Evolutionary conservation across 192 early-diverging fungal species (phyloP).

Genomic region (Anaeromyces robustus): DNA sequence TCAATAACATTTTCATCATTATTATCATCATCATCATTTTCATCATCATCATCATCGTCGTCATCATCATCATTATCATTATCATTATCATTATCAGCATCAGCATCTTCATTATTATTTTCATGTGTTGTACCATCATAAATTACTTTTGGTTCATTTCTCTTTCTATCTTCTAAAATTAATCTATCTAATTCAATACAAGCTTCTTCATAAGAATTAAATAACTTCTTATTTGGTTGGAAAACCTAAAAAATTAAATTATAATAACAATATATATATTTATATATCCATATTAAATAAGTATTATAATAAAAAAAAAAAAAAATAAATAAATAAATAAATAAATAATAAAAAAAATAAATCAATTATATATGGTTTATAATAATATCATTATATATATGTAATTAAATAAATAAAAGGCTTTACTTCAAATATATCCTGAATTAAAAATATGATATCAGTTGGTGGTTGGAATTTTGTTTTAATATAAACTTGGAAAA

Average conservation of each 20-base stretch:
- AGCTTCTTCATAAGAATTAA: constrained; percentile 66
- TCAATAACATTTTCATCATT: constrained; percentile 15
- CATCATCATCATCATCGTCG: not conserved
- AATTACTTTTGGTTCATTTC: constrained; percentile 2
- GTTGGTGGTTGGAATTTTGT: not conserved
- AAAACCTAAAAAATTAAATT: constrained; percentile 13
- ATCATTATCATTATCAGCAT: constrained; percentile 8
- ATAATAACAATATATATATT: no score
- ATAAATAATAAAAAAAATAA: not conserved
- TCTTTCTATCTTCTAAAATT: constrained; percentile 14
- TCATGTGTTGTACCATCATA: not conserved
- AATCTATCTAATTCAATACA: constrained; percentile 43
- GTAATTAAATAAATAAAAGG: not conserved
- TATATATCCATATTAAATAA: no score
- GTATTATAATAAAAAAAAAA: not conserved
- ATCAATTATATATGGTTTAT: no score
- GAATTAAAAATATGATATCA: not conserved
- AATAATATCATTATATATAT: no score
- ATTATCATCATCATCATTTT: constrained; percentile 17
- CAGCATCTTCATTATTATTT: not conserved
- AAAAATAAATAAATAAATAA: not conserved
- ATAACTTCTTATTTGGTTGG: constrained; percentile 41
- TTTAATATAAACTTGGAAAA: constrained; percentile 49
- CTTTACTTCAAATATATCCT: not conserved
- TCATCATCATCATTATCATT: constrained; percentile 22